Conservation (phyloP, 1,139 yeast genomes). For the Wickerhamiella infanticola region DNA sequence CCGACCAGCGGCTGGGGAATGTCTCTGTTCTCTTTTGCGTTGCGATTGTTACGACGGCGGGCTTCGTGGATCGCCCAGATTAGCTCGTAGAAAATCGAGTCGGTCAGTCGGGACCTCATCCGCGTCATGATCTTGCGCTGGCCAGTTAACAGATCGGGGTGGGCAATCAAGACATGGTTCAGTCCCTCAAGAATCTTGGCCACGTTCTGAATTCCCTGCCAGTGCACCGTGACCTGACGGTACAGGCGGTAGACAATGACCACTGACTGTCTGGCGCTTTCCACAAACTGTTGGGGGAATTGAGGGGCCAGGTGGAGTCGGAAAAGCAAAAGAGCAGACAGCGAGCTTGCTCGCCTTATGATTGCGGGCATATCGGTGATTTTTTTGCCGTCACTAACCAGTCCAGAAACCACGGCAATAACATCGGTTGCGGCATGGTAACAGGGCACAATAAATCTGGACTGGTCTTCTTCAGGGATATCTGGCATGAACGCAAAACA, state of each 20-base stretch:
- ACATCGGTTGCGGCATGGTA: conserved; percentile 70
- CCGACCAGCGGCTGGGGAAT: conserved; percentile 19
- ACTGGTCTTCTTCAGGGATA: conserved; percentile 78
- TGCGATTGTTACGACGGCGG: conserved; percentile 37
- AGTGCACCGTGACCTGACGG: conserved; percentile 75
- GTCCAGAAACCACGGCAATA: conserved; percentile 58
- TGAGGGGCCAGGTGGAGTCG: conserved; percentile 70
- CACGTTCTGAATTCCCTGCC: conserved; percentile 83
- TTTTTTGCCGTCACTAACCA: conserved; percentile 37
- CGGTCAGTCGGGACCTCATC: conserved; percentile 87
- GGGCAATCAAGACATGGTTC: conserved; percentile 72
- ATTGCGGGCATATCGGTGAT: conserved; percentile 77
- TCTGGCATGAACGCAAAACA: conserved; percentile 87
- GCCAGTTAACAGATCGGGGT: conserved; percentile 64
- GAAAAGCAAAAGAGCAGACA: conserved; percentile 66
- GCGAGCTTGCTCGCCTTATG: conserved; percentile 69
- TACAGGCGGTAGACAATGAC: conserved; percentile 82
- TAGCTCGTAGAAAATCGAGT: conserved; percentile 78
- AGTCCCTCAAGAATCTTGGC: conserved; percentile 86
- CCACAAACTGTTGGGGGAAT: conserved; percentile 60
- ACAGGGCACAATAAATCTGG: conserved; percentile 68
- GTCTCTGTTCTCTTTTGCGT: conserved; percentile 8
- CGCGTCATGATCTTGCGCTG: conserved; percentile 62
- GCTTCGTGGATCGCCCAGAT: conserved; percentile 96
- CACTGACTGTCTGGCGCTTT: conserved; percentile 81